Percentiles rank a stretch among this genome's conserved stretches.
phyloP scores from a whole-genome alignment of 1,139 yeast species.

The Scheffersomyces lignicola region DNA sequence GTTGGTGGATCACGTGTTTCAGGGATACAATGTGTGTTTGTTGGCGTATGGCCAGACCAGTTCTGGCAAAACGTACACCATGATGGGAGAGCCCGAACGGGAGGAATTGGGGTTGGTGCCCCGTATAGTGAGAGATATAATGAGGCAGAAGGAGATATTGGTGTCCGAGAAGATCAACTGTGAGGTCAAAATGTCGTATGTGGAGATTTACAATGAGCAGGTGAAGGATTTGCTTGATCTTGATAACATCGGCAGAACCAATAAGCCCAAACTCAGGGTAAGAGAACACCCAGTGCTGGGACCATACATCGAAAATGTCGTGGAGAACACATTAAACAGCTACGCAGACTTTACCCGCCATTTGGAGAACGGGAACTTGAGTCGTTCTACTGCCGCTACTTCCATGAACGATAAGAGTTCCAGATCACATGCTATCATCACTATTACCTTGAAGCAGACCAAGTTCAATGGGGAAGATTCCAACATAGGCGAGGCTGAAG shows the following conservation, averaged over 20 bases:
- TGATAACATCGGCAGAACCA: conserved; percentile 12
- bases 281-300: conserved; percentile 63
- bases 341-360: conserved; percentile 45
- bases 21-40: conserved; percentile 73
- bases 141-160: conserved; percentile 39
- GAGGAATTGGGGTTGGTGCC: conserved; percentile 63
- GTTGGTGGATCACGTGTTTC: conserved; percentile 60
- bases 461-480: conserved; percentile 25
- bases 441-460: conserved; percentile 61
- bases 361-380: conserved; percentile 47
- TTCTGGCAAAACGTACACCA: conserved; percentile 68
- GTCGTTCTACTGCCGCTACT: conserved; percentile 68
- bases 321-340: conserved; percentile 45
- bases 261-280: conserved; percentile 40
- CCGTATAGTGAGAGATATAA: conserved; percentile 53
- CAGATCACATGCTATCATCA: conserved; percentile 77
- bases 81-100: conserved; percentile 57
- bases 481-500: conserved; percentile 51
- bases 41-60: conserved; percentile 83
- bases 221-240: conserved; percentile 55
- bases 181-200: conserved; percentile 59
- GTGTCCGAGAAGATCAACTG: conserved; percentile 46
- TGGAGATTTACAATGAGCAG: conserved; percentile 74
- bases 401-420: conserved; percentile 69
- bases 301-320: conserved; percentile 67